Base-by-base conservation (phyloP, 2,329 filamentous ascomycete species). In the Fusarium nisikadoi region DNA sequence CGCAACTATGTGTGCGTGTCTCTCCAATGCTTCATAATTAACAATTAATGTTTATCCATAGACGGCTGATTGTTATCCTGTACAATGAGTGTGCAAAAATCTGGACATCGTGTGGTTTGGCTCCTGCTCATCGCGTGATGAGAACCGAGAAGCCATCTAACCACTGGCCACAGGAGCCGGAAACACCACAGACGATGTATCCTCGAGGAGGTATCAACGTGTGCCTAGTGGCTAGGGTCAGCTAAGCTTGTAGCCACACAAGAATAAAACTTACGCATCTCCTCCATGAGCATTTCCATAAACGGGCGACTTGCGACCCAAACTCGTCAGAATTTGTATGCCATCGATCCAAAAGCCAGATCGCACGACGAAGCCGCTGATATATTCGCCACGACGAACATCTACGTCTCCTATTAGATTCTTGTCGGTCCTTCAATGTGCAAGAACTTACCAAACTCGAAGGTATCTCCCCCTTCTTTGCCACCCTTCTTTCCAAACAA, bases 191-290 rank as follows among this genome's bases (percentile, higher is more conserved):
- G 78, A 98, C 92, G 73, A 87, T 93, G 83, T 96, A 98, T 53
- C 95, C 95, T 74, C 93, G 88, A 16, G 96, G 96, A 56, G 95
- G 94, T 75, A 98, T 93, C 68, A 99, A 86, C 38, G 91, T 96
- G 80, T 95, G 92, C 71, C 95, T 98, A 75, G 29, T 12, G 45
- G 61, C 25, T 29, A 81, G 65, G 81, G 70, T 33, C 20, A 43
- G 35, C 17, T 10, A 19, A 39, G 17, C 33, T 19, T 33, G 12
- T 12, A n/a, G 12, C 20, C 11, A 29, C 6, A 14, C 9, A 29
- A 14, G 17, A 25, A 31, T 57, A 20, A 47, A 90, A 90, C 94
- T 82, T 89, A 98, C 94, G 90, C 90, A 78, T 92, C 92, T 72
- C 95, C 95, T 61, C 94, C 94, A 72, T 86, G 85, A 16, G 91